Evolutionary conservation across 805 yeast genomes (phyloP), one percentile per base, ranked within the genome.

Genomic region (Myxozyma monticola): DNA sequence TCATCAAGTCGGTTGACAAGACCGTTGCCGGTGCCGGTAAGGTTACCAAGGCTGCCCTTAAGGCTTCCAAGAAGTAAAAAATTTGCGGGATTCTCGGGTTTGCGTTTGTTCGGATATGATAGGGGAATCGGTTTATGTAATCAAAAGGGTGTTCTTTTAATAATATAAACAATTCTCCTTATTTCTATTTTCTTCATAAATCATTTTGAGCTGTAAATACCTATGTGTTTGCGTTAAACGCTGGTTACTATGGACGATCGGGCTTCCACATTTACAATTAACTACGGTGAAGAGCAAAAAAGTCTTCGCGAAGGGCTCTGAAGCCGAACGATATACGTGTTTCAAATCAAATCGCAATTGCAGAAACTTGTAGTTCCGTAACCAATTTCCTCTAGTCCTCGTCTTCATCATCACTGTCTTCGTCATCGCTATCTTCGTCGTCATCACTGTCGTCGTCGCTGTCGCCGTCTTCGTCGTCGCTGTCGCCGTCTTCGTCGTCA

Each of bases 41-140:
- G 89, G 93, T 87, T 69, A 87, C 96, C 89, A 88, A 88, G 88
- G 88, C 96, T 75, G 96, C 96, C 75, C 76, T 75, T 65, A 83
- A 83, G 83, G 88, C 88, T 71, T 78, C 77, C 67, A 81, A 81
- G 85, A 81, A 81, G 77, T 81, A 81, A 78, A 44, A 29, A 38
- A 31, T 37, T 38, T 34, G 22, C 34, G 30, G 38, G 41, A 38
- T 34, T 41, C 21, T 44, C 33, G 46, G n/a, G n/a, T 31, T 26
- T 10, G 17, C n/a, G 45, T 44, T 24, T 45, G 40, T 33, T 49
- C 38, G 21, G 49, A 24, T 44, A 20, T 37, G 37, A 28, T 42
- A 30, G 31, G 10, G 30, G 34, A 21, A 26, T 46, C 21, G 26
- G 29, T 29, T 34, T 39, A 37, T 44, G 34, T 34, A 18, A 41